Evolutionary conservation across 208 protist genomes (phyloP).

Genomic region (Borovskyia barvae): DNA sequence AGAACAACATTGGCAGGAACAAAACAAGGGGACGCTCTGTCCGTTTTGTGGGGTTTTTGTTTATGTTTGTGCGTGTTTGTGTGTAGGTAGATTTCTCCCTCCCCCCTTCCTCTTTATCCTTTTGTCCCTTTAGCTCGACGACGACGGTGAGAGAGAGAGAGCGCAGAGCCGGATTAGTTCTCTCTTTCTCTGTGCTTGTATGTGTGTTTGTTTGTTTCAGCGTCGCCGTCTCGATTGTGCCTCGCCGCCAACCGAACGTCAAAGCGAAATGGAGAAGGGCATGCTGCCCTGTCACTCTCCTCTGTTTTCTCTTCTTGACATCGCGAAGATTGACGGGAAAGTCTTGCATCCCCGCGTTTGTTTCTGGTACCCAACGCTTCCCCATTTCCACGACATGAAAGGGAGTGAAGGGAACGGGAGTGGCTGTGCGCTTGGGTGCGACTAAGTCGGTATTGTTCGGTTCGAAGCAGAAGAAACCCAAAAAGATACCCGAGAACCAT

Average conservation of each 20-base stretch:
- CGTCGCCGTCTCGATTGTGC: neutral
- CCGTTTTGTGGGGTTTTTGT: too few relatives aligned
- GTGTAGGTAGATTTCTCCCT: neutral
- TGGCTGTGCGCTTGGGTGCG: neutral
- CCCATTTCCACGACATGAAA: neutral
- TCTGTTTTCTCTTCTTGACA: neutral
- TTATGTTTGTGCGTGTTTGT: conserved; percentile 3
- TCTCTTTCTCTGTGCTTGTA: conserved; percentile 7
- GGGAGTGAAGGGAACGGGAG: neutral
- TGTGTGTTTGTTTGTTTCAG: neutral
- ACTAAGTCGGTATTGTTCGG: too few relatives aligned
- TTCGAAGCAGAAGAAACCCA: too few relatives aligned
- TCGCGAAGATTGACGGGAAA: too few relatives aligned
- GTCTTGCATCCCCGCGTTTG: too few relatives aligned
- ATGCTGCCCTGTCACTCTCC: neutral
- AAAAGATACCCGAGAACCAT: too few relatives aligned
- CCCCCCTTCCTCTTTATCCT: neutral
- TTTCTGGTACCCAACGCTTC: neutral
- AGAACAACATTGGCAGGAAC: too few relatives aligned
- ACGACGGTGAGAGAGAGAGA: too few relatives aligned
- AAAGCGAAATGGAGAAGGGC: neutral
- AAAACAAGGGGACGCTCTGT: too few relatives aligned
- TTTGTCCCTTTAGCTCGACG: neutral
- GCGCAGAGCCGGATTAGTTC: too few relatives aligned
- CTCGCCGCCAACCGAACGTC: neutral